Evolutionary conservation across 2,329 filamentous ascomycete genomes (phyloP).

Genomic region (Pyricularia pennisetigena): DNA sequence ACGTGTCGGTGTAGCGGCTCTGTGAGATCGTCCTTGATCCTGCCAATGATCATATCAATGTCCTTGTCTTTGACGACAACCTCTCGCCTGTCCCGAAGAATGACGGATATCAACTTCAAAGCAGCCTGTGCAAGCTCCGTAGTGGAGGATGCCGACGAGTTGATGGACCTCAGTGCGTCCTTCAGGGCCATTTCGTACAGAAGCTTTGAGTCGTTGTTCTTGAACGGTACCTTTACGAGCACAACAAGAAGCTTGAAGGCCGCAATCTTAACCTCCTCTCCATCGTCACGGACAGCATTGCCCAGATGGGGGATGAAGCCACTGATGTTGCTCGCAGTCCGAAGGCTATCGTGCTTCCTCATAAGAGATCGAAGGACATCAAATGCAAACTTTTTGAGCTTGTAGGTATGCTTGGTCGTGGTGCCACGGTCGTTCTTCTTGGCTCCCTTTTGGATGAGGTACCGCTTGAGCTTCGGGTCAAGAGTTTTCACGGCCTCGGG

Average conservation of each 20-base stretch:
- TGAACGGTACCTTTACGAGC: constrained; percentile 75
- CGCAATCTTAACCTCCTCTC: constrained; percentile 89
- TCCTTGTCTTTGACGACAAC: constrained; percentile 71
- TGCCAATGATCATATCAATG: constrained; percentile 71
- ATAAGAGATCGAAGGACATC: constrained; percentile 80
- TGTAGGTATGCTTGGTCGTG: constrained; percentile 74
- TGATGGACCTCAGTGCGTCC: constrained; percentile 76
- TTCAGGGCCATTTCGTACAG: constrained; percentile 69
- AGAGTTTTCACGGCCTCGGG: constrained; percentile 41
- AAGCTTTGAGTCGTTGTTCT: constrained; percentile 53
- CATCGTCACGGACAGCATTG: constrained; percentile 71
- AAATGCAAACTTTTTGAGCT: constrained; percentile 78
- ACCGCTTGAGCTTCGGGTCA: constrained; percentile 57
- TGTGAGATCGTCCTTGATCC: constrained; percentile 79
- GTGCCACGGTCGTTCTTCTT: constrained; percentile 64
- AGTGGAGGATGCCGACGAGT: constrained; percentile 65
- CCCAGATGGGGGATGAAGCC: constrained; percentile 86
- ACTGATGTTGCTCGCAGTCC: constrained; percentile 67
- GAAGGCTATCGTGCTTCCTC: constrained; percentile 73
- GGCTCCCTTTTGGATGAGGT: constrained; percentile 70
- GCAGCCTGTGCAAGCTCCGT: constrained; percentile 80
- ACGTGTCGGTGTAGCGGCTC: constrained; percentile 87
- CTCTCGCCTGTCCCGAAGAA: constrained; percentile 71
- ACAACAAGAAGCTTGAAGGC: constrained; percentile 77
- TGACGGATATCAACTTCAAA: constrained; percentile 76